Evolutionary conservation across 148 eudicot species (phyloP), one percentile per base, ranked within the genome.

Genomic region (Fallopia convolvulus): DNA sequence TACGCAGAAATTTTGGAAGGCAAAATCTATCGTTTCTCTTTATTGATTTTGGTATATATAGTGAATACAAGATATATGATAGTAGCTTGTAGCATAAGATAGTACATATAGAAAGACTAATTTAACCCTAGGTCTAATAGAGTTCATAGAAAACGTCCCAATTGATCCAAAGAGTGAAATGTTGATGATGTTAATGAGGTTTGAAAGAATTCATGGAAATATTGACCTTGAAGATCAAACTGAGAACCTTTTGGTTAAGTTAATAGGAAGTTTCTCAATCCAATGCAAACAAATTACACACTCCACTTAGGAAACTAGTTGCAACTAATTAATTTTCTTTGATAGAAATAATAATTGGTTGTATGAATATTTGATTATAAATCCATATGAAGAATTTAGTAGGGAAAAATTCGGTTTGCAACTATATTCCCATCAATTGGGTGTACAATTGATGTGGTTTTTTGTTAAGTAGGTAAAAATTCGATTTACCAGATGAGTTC

Each of bases 171-270:
- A 79, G 4, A 50, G 72, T 79, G 86, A 82, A 77, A 74, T 87
- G 61, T 87, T 85, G 83, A 85, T 82, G 76, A 70, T 81, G 12
- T 23, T 84, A 53, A 48, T 41, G 65, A 75, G 76, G 33, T 78
- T 80, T 84, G 83, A 86, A 18, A 61, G 72, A 52, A 79, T 84
- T 12, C 87, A 86, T 44, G 89, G 89, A 17, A 78, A 84, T 70
- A 77, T 86, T 70, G 85, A 86, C 15, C 82, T 84, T 78, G 89
- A 86, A 77, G 87, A 86, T 72, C 87, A 32, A 7, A 56, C 75
- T 77, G 76, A 76, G 76, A 84, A 83, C 66, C 26, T 85, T 40
- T 12, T 83, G 71, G 76, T 76, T 41, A 50, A 26, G 61, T 56
- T 84, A 44, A n/a, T n/a, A n/a, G n/a, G 79, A 80, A 33, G 80